Percentiles rank a stretch among this genome's conserved stretches.
These are phyloP conservation scores for Neurospora sp. DNA, from an alignment of 495 filamentous ascomycete genomes.

Conservation along the genomic window DNA sequence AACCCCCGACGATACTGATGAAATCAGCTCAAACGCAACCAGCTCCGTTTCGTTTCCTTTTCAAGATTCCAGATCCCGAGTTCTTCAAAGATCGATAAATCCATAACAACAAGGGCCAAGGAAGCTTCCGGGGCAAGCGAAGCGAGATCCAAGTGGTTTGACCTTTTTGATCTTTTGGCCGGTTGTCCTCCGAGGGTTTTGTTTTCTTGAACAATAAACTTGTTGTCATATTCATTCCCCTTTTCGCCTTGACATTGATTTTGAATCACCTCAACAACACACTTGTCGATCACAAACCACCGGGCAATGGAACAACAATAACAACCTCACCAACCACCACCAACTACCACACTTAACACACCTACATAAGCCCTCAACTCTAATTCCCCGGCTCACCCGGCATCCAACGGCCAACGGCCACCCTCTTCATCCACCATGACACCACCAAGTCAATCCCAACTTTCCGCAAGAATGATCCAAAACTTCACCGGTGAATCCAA, in stretches of 20 bases:
- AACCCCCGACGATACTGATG: not conserved
- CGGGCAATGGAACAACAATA: not conserved
- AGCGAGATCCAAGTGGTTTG: not conserved
- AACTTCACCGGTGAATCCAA: constrained; percentile 28
- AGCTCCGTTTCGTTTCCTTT: not conserved
- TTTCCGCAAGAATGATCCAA: constrained; percentile 19
- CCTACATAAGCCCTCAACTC: not conserved
- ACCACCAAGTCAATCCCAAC: not conserved
- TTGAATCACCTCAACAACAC: not conserved
- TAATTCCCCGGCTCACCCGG: not conserved
- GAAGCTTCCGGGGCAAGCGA: not conserved
- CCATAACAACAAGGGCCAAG: too few relatives aligned
- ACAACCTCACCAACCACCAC: not conserved
- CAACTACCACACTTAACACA: not conserved
- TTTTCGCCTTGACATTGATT: not conserved
- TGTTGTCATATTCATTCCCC: not conserved
- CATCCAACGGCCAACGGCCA: not conserved
- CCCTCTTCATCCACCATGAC: not conserved
- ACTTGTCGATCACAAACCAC: not conserved
- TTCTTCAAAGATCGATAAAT: not conserved
- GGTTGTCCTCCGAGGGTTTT: not conserved
- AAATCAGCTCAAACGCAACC: not conserved
- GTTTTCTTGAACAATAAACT: not conserved
- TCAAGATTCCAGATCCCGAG: not conserved
- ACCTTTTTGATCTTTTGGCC: not conserved